phyloP scores from a whole-genome alignment of 2,329 filamentous ascomycete species.

The Aphanocladium album region DNA sequence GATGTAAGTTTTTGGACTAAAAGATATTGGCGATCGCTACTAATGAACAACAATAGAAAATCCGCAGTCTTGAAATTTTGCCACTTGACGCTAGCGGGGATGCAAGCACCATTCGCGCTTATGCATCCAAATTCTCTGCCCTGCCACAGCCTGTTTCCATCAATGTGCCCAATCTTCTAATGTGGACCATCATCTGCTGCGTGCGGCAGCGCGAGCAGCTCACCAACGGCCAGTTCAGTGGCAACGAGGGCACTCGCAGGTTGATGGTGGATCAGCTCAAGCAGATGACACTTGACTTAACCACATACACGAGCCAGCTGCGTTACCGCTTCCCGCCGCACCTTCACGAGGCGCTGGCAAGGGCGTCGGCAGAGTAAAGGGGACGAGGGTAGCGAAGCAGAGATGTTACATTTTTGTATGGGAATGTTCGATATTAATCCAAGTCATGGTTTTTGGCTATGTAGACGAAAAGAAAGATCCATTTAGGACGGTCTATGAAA shows the following conservation, averaged over 20 bases:
- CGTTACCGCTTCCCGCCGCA: slow-evolving; percentile 83
- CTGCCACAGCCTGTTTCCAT: slow-evolving; percentile 77
- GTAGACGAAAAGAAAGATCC: slow-evolving; percentile 4
- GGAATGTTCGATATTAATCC: not conserved
- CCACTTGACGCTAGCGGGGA: slow-evolving; percentile 72
- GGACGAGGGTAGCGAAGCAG: too few species aligned
- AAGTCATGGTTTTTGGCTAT: slow-evolving; percentile 5
- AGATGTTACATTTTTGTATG: not conserved
- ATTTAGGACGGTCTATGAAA: not conserved
- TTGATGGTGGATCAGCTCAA: slow-evolving; percentile 66
- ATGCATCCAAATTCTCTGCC: slow-evolving; percentile 73
- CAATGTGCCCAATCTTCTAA: slow-evolving; percentile 84
- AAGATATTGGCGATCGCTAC: slow-evolving; percentile 13
- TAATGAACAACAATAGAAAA: slow-evolving; percentile 48
- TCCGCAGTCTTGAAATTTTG: slow-evolving; percentile 70
- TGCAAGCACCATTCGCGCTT: slow-evolving; percentile 70
- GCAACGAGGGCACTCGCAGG: slow-evolving; percentile 59
- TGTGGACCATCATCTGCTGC: slow-evolving; percentile 90
- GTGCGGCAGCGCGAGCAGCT: slow-evolving; percentile 71
- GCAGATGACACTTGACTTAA: slow-evolving; percentile 81
- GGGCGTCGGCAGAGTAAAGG: slow-evolving; percentile 64
- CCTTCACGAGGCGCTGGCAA: slow-evolving; percentile 82
- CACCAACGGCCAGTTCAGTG: slow-evolving; percentile 66
- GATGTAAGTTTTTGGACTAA: slow-evolving; percentile 42
- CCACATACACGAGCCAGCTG: slow-evolving; percentile 89